phyloP scores from a whole-genome alignment of 169 alveolate genomes.

The Cryptosporidium muris region DNA sequence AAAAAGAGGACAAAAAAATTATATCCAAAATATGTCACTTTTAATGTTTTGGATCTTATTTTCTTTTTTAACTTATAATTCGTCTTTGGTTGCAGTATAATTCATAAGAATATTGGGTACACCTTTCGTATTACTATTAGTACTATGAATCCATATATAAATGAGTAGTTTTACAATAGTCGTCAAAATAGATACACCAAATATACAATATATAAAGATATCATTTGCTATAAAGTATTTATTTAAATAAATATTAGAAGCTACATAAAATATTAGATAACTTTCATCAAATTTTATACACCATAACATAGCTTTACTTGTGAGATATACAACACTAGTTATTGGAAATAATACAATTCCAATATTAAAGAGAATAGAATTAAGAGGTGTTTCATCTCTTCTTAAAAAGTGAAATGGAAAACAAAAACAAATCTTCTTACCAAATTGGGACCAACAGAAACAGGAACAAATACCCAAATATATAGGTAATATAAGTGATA shows the following conservation, averaged over 20 bases:
- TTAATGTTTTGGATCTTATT: background rate
- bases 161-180: slow-evolving; percentile 11
- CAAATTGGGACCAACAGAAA: slow-evolving; percentile 44
- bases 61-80: slow-evolving; percentile 9
- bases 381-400: slow-evolving; percentile 39
- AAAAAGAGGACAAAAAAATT: background rate
- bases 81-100: slow-evolving; percentile 1
- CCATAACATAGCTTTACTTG: slow-evolving; percentile 42
- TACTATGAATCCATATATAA: slow-evolving; percentile 27
- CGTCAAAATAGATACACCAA: slow-evolving; percentile 50
- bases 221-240: slow-evolving; percentile 39
- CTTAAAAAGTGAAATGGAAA: slow-evolving; percentile 33
- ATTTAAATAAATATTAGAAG: slow-evolving; percentile 41
- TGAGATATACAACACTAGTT: slow-evolving; percentile 17
- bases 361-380: slow-evolving; percentile 42
- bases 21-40: background rate
- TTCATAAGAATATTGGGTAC: slow-evolving; percentile 28
- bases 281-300: slow-evolving; percentile 26
- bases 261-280: slow-evolving; percentile 26
- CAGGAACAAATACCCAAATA: slow-evolving; percentile 37
- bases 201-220: slow-evolving; percentile 33
- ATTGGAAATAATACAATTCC: slow-evolving; percentile 54
- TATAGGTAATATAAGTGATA: slow-evolving; percentile 30
- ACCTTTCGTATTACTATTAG: slow-evolving; percentile 7
- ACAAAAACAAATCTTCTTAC: slow-evolving; percentile 46